Conservation (phyloP, 108 stramenopile genomes). For the Schizochytrium sp. region DNA sequence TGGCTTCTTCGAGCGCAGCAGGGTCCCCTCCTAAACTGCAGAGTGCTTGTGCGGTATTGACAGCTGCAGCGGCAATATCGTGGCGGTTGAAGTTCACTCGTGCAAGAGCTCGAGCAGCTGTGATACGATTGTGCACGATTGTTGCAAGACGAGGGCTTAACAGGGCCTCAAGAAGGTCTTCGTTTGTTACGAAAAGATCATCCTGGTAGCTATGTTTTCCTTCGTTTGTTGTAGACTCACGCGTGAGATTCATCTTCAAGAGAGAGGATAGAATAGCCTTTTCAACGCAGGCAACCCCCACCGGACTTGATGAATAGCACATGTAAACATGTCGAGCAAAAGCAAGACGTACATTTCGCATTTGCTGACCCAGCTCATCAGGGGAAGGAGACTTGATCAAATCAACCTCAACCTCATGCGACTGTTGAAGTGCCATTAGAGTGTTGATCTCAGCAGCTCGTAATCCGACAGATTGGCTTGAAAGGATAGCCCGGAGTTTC, state of each 20-base stretch:
- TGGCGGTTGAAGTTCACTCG: slow-evolving; percentile 12
- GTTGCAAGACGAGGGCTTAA: slow-evolving; percentile 10
- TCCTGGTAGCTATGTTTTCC: neutral
- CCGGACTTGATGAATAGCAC: slow-evolving; percentile 2
- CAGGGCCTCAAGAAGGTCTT: neutral
- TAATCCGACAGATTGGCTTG: neutral
- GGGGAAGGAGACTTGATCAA: neutral
- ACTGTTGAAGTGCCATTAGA: slow-evolving; percentile 32
- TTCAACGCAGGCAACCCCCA: slow-evolving; percentile 12
- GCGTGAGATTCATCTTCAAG: neutral
- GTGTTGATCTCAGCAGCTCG: slow-evolving; percentile 4
- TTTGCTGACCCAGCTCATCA: slow-evolving; percentile 7
- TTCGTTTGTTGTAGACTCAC: neutral
- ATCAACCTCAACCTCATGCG: neutral
- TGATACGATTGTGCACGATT: neutral
- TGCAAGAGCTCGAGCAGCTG: neutral
- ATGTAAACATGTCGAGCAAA: slow-evolving; percentile 28
- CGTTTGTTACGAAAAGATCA: neutral
- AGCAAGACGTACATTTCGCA: slow-evolving; percentile 34
- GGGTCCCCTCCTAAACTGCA: slow-evolving; percentile 20
- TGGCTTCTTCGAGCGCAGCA: slow-evolving; percentile 8
- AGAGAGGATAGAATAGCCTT: slow-evolving; percentile 27
- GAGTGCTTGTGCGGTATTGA: neutral
- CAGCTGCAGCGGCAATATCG: neutral
- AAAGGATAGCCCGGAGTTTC: neutral